Evolutionary conservation across 2,329 filamentous ascomycete species (phyloP), one percentile per base, ranked within the genome.

Genomic region (Raffaelea albimanens): DNA sequence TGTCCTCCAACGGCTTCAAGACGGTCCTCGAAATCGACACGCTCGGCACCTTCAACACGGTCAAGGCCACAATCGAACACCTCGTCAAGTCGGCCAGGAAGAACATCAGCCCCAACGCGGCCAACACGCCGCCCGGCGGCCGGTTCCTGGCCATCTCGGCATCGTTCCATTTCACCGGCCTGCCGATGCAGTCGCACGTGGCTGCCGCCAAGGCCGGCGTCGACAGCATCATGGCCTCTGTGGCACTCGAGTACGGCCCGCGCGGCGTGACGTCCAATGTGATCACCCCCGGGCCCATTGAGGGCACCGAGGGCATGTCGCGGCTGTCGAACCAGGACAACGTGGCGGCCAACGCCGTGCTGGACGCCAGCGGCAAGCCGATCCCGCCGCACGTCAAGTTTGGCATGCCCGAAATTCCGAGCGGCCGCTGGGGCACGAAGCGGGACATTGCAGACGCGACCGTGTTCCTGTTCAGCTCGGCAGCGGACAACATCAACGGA

Each of bases 1-100:
- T 97, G 44, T 88, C 81, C 38, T 68, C 85, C 50, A 97, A 97
- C 61, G 93, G 87, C 3, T 95, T 98, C 80, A 94, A 90, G 65
- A 75, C 87, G 0, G 93, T 98, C 55, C 91, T 97, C 58, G 93
- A 97, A 52, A 98, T 98, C 59, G 93, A 97, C 62, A 84, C 95
- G 3, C 66, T 97, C 33, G 93, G 93, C 29, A 94, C 87, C 16
- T 98, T 86, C 69, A 95, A 97, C 70, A 95, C 89, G 3, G 75
- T 95, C 60, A 97, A 97, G 68, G 89, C 91, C 3, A 93, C 88
- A 1, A 70, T 96, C 31, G 87, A 88, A 0, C 76, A 95, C 58
- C 77, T 98, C 3, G 67, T 88, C 13, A 74, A 80, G 57, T 94
- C 88, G n/a, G 82, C 85, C 1, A 66, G 68, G 31, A 78, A 76